Evolutionary conservation across 495 filamentous ascomycete species (phyloP), one percentile per base, ranked within the genome.

Genomic region (Aspergillus ellipticus): DNA sequence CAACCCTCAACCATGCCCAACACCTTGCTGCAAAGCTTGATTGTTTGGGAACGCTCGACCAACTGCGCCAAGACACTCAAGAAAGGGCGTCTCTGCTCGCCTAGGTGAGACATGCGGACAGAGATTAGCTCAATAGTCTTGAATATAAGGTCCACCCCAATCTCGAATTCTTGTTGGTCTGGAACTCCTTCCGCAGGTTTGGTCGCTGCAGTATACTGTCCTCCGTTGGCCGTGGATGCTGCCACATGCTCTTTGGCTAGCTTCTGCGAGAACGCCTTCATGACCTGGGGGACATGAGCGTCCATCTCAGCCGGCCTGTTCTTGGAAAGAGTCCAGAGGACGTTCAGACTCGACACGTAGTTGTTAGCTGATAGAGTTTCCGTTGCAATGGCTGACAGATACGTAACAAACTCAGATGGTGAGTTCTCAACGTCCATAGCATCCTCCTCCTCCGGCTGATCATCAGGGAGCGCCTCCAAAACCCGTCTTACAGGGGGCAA

Each of bases 101-200:
- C 90, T n/a, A 99, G 83, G 45, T 85, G 85, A 63, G 92, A 92
- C 85, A 99, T 97, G 48, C 95, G 87, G 50, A 89, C 82, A 0
- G 93, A 87, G 4, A 93, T 88, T 46, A 96, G 82, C 63, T 97
- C 92, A 61, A 97, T 90, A 1, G 92, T 88, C 75, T 97, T 99
- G 54, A 96, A 81, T 60, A 96, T 96, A 45, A 97, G 73, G 42
- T 87, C 83, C 5, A 89, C 91, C 26, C 92, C 91, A 48, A 96
- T 83, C 63, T 96, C 89, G 16, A 88, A 77, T 46, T 96, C 91
- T 57, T 89, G 85, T 20, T 85, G 71, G 54, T 89, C 87, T 55
- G 90, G 82, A 42, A 84, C 75, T 26, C 76, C 81, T 33, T 82
- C 79, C 24, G 74, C 74, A 13, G 79, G 75, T 42, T 79, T 76